Evolutionary conservation across 345 rosid species (phyloP).

Genomic region (Dovyalis caffra): DNA sequence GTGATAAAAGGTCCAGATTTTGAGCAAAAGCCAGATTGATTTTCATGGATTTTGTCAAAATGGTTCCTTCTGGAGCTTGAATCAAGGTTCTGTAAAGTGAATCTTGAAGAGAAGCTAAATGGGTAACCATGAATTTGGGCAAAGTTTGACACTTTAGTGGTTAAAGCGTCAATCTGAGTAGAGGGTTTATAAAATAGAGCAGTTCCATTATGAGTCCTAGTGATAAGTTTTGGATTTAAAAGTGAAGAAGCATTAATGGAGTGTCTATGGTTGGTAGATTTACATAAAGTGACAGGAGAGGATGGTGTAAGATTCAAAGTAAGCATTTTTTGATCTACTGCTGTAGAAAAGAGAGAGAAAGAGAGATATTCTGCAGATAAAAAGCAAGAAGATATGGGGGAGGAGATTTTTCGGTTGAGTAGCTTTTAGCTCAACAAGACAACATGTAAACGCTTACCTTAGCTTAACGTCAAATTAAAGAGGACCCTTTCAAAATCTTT

Average conservation of each 20-base stretch:
- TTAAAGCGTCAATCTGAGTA: conserved; percentile 4
- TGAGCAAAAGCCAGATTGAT: conserved; percentile 30
- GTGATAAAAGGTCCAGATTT: conserved; percentile 40
- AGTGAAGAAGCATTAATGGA: conserved; percentile 28
- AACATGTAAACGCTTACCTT: too few species aligned
- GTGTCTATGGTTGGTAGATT: conserved; percentile 25
- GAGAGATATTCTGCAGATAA: too few species aligned
- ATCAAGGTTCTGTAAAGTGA: conserved; percentile 39
- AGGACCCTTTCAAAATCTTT: too few species aligned
- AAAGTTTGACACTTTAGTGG: conserved; percentile 27
- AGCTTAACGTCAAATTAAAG: too few species aligned
- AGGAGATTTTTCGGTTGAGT: too few species aligned
- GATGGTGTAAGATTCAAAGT: conserved; percentile 48
- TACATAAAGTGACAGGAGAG: conserved; percentile 41
- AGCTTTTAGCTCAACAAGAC: too few species aligned
- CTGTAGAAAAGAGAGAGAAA: too few species aligned
- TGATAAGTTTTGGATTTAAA: conserved; percentile 33
- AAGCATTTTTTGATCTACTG: conserved; percentile 38
- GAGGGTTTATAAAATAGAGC: conserved; percentile 29
- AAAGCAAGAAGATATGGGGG: too few species aligned
- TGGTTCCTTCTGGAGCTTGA: conserved; percentile 24
- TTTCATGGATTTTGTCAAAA: conserved; percentile 15
- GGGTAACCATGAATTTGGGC: conserved; percentile 32
- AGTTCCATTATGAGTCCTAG: conserved; percentile 30
- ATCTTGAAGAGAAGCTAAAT: conserved; percentile 31